Evolutionary conservation across 306 rosid genomes (phyloP).

Genomic region (Gleditsia sinensis): DNA sequence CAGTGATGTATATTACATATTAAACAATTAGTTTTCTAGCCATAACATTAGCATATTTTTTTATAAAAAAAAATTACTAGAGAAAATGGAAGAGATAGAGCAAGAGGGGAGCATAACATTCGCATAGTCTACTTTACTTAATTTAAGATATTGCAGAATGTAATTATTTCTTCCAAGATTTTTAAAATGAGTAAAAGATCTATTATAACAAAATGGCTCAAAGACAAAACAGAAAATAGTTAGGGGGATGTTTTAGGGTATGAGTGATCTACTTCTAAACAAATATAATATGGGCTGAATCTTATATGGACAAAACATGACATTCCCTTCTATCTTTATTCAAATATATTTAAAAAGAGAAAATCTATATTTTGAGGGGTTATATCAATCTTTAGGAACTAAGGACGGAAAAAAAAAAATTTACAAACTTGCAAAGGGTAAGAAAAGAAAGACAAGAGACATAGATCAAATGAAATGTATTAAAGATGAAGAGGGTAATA

Average conservation of each 20-base stretch:
- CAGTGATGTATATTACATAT: background rate
- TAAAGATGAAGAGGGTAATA: too few species aligned
- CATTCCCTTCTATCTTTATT: too few species aligned
- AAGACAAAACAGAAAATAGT: background rate
- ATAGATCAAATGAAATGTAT: too few species aligned
- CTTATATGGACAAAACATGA: background rate
- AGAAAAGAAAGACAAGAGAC: too few species aligned
- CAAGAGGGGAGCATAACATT: background rate
- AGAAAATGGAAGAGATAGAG: background rate
- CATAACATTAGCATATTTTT: background rate
- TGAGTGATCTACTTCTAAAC: background rate
- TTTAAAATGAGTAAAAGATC: background rate
- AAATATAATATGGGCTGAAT: background rate
- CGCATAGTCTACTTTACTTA: conserved; percentile 16
- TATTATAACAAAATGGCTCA: background rate
- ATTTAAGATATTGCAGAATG: background rate
- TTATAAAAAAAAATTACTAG: background rate
- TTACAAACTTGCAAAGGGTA: too few species aligned
- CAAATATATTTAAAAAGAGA: too few species aligned
- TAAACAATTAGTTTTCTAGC: background rate
- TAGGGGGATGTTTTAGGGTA: background rate
- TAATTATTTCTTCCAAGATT: background rate
- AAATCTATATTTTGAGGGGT: too few species aligned
- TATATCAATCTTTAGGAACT: too few species aligned
- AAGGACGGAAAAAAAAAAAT: too few species aligned